phyloP scores from a whole-genome alignment of 176 grass and related monocot species.

The Tillandsia leiboldiana region DNA sequence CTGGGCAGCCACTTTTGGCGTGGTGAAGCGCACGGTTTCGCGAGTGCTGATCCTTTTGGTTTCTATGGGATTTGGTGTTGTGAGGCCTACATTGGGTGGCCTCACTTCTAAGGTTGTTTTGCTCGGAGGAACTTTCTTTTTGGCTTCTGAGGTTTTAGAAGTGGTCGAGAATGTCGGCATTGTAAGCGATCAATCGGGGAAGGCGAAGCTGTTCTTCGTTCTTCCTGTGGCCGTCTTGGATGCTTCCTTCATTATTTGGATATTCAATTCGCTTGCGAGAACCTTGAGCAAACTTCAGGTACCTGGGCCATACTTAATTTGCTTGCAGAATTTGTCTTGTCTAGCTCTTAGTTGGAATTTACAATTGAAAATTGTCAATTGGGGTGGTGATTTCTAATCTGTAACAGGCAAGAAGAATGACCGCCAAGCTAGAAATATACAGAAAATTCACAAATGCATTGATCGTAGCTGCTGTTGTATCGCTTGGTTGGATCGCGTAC shows the following conservation, averaged over 20 bases:
- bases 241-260: conserved; percentile 69
- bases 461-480: conserved; percentile 38
- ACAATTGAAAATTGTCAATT: not conserved
- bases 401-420: conserved; percentile 42
- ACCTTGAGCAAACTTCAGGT: conserved; percentile 66
- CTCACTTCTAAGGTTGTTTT: conserved; percentile 33
- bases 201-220: conserved; percentile 37
- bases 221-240: conserved; percentile 47
- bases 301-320: not conserved
- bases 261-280: conserved; percentile 43
- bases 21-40: conserved; percentile 31
- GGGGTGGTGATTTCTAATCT: not conserved
- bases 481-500: conserved; percentile 58
- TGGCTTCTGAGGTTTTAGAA: conserved; percentile 41
- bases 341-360: not conserved
- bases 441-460: conserved; percentile 48
- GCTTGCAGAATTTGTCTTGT: not conserved
- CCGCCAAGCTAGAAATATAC: conserved; percentile 62
- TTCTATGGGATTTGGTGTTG: conserved; percentile 61
- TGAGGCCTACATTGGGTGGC: conserved; percentile 30
- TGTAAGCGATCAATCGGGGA: conserved; percentile 56
- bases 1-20: conserved; percentile 55
- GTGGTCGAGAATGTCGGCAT: conserved; percentile 55
- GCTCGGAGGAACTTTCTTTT: conserved; percentile 47
- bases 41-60: conserved; percentile 58